These are phyloP conservation scores for Lagenidium giganteum DNA, from an alignment of 352 stramenopile genomes.

Conservation along the genomic window DNA sequence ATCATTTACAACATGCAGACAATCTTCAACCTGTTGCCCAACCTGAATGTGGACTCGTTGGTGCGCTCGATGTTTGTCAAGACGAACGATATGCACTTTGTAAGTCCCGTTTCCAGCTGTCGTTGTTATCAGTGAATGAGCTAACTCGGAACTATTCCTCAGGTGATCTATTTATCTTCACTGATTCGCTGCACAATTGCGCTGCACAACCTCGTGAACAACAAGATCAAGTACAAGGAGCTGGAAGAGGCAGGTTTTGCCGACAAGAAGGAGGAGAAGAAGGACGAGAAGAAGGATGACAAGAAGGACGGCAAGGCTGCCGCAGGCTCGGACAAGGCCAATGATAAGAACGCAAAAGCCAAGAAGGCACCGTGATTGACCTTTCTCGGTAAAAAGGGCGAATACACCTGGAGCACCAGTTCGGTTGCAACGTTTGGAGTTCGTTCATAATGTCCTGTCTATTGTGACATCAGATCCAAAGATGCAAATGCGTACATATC, in stretches of 20 bases:
- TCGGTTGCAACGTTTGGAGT: too few species aligned
- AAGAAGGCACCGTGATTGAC: too few species aligned
- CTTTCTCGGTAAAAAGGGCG: too few species aligned
- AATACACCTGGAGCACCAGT: too few species aligned
- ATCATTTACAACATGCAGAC: conserved; percentile 99
- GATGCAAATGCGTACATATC: too few species aligned
- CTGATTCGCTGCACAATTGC: conserved; percentile 98
- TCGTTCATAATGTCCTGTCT: too few species aligned
- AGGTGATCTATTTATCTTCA: conserved; percentile 97
- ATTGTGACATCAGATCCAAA: too few species aligned
- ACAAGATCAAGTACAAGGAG: conserved; percentile 98
- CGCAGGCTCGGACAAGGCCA: conserved; percentile 3
- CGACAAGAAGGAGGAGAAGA: conserved; percentile 71
- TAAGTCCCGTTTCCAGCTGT: conserved; percentile 31
- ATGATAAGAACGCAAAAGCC: conserved; percentile 1
- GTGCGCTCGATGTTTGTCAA: conserved; percentile 98
- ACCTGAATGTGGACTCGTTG: conserved; percentile 97
- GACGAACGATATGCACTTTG: conserved; percentile 99
- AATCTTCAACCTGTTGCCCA: conserved; percentile 99
- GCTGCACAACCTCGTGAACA: conserved; percentile 98
- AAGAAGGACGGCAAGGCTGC: conserved; percentile 13
- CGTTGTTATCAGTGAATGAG: too few species aligned
- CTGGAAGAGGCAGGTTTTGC: conserved; percentile 66
- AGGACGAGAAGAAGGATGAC: conserved; percentile 26
- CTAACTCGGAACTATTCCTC: too few species aligned